Evolutionary conservation across 371 early-diverging fungal species (phyloP).

Genomic region (Apophysomyces trapeziformis): DNA sequence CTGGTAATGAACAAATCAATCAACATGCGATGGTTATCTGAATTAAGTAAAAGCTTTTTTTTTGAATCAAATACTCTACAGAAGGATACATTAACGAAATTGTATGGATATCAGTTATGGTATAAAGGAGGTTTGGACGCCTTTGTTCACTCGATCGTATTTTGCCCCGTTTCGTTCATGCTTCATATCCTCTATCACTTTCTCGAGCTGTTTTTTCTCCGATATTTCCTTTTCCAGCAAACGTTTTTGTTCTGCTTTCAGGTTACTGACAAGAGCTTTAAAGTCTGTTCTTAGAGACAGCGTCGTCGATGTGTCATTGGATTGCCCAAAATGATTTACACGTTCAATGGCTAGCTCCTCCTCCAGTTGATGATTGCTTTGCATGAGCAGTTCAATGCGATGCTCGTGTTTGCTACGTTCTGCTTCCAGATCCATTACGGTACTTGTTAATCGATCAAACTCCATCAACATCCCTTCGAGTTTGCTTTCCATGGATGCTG

Average conservation of each 20-base stretch:
- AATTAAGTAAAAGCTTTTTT: neutral
- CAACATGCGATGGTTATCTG: neutral
- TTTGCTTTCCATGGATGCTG: conserved; percentile 48
- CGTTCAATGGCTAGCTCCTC: conserved; percentile 40
- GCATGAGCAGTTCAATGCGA: conserved; percentile 40
- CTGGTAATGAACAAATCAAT: no score
- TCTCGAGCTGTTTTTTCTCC: conserved; percentile 57
- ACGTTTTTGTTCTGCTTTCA: conserved; percentile 60
- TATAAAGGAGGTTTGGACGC: conserved; percentile 47
- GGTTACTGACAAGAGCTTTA: conserved; percentile 55
- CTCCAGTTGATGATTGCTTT: conserved; percentile 40
- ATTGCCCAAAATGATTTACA: conserved; percentile 34
- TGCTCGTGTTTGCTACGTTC: conserved; percentile 50
- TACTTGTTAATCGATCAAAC: conserved; percentile 59
- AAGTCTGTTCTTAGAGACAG: conserved; percentile 65
- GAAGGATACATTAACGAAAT: neutral
- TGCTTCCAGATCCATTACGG: conserved; percentile 58
- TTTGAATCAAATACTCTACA: neutral
- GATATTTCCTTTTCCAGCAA: conserved; percentile 53
- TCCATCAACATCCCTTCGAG: conserved; percentile 60
- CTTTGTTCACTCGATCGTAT: conserved; percentile 54
- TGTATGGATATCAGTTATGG: neutral
- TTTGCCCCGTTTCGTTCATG: conserved; percentile 55
- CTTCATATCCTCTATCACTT: conserved; percentile 52
- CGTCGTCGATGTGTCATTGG: conserved; percentile 45